Base-by-base conservation (phyloP, 225 moss, liverwort and hornwort genomes). In the Anthoceros angustus region DNA sequence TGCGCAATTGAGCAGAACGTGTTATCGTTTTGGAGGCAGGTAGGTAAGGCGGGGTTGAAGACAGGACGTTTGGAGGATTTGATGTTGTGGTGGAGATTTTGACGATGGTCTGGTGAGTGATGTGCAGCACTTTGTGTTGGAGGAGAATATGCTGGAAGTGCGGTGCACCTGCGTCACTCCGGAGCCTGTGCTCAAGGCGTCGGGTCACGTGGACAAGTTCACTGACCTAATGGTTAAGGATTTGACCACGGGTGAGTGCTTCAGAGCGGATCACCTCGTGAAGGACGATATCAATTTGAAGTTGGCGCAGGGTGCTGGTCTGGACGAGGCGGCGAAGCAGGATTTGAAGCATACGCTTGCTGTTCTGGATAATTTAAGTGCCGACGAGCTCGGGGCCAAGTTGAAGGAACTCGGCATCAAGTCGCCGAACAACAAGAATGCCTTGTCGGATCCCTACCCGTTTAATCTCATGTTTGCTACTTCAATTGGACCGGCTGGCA, bases 201-300 rank as follows among this genome's bases (percentile, higher is more conserved):
- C 91, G 8, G 91, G 95, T 21, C 95, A 95, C 75, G 95, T 91
- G 40, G 95, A 95, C 64, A 95, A 91, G 78, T 95, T 95, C 78
- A 88, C 95, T 21, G 95, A 95, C 70, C 77, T 88, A 20, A 91
- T 95, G 95, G 95, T 95, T 42, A 95, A 95, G 73, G 95, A 95
- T 66, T 80, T 78, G 74, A 85, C 76, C 69, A 76, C 82, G 15
- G 91, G 91, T 15, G 74, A 76, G 49, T 88, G 86, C 62, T 88
- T 76, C 62, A 76, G 95, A 62, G 95, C 91, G 3, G 95, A 95
- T 71, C 95, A 98, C 72, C 74, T 98, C 42, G 39, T 98, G 42
- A 98, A 98, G 66, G 85, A 92, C 40, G 86, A 79, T 23, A 43
- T 85, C 39, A 83, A 77, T 8, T 77, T 74, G 25, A 70, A 75